Percentiles rank a stretch among this genome's conserved stretches.
These are phyloP conservation scores for Fusarium pseudonygamai DNA, from an alignment of 2,329 filamentous ascomycete genomes.

Conservation along the genomic window DNA sequence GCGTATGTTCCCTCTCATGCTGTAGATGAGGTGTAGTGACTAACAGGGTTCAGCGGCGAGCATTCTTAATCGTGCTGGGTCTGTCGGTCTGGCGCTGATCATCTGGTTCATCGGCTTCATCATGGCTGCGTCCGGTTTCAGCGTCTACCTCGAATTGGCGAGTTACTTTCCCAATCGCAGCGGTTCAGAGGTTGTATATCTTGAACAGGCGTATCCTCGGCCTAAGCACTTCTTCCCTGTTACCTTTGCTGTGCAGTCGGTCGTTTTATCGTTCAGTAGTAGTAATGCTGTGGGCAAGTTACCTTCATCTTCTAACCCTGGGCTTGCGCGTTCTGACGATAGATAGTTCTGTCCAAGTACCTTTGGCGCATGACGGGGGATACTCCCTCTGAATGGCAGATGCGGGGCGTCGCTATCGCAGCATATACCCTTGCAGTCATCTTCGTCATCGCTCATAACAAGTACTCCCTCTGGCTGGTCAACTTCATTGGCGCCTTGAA, in stretches of 20 bases:
- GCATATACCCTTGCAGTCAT: slow-evolving; percentile 68
- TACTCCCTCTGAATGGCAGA: slow-evolving; percentile 66
- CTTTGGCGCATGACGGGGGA: slow-evolving; percentile 65
- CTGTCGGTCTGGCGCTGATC: slow-evolving; percentile 68
- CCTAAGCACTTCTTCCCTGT: slow-evolving; percentile 72
- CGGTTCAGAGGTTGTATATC: slow-evolving; percentile 72
- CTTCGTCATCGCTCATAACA: slow-evolving; percentile 65
- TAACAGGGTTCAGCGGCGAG: slow-evolving; percentile 34
- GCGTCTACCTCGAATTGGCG: slow-evolving; percentile 70
- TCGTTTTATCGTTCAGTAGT: slow-evolving; percentile 72
- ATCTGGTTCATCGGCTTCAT: slow-evolving; percentile 73
- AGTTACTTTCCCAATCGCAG: slow-evolving; percentile 74
- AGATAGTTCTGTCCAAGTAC: slow-evolving; percentile 67
- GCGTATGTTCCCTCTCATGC: slow-evolving; percentile 50
- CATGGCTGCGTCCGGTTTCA: slow-evolving; percentile 63
- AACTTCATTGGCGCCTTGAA: slow-evolving; percentile 69
- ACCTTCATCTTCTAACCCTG: too few relatives aligned
- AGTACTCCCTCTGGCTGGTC: slow-evolving; percentile 63
- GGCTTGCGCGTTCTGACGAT: neutral
- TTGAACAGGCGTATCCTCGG: slow-evolving; percentile 73
- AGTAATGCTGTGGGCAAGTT: slow-evolving; percentile 64
- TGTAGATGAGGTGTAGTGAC: too few relatives aligned
- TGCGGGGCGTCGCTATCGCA: slow-evolving; percentile 73
- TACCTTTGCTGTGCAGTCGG: slow-evolving; percentile 70
- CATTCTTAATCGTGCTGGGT: slow-evolving; percentile 68